Evolutionary conservation across 805 yeast genomes (phyloP).

Genomic region (Saccharomycopsis fermentans): DNA sequence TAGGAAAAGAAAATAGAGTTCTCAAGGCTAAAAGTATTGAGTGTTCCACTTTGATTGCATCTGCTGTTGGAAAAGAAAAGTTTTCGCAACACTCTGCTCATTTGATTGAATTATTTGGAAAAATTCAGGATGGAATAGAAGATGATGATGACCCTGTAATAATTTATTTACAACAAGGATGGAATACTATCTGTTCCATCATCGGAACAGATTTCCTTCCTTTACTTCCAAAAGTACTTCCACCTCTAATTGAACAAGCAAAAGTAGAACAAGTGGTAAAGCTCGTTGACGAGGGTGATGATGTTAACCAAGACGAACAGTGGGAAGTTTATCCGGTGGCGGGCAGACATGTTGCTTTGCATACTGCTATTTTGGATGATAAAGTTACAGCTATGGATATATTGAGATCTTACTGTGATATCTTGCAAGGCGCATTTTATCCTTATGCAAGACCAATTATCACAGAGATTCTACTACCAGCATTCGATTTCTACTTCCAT

Average conservation of each 20-base stretch:
- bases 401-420: constrained; percentile 73
- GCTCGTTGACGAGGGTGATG: constrained; percentile 71
- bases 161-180: constrained; percentile 82
- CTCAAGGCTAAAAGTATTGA: constrained; percentile 91
- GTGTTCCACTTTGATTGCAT: constrained; percentile 87
- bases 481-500: constrained; percentile 82
- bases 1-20: constrained; percentile 67
- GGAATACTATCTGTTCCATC: constrained; percentile 88
- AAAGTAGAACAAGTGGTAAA: constrained; percentile 85
- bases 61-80: constrained; percentile 89
- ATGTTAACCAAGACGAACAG: constrained; percentile 73
- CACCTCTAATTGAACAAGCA: constrained; percentile 80
- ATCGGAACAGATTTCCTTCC: constrained; percentile 82
- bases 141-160: constrained; percentile 80
- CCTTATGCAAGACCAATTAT: constrained; percentile 76
- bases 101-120: constrained; percentile 58
- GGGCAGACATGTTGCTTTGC: constrained; percentile 91
- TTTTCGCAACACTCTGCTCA: constrained; percentile 68
- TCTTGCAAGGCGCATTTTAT: constrained; percentile 70
- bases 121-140: constrained; percentile 54
- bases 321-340: constrained; percentile 90
- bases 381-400: constrained; percentile 89
- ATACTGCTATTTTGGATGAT: constrained; percentile 89
- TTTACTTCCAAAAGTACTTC: constrained; percentile 71
- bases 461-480: constrained; percentile 73